A percentile compares a stretch with the other conserved stretches of the same genome.
Conservation (phyloP, 2,329 filamentous ascomycete species). For the Trichophyton rubrum region DNA sequence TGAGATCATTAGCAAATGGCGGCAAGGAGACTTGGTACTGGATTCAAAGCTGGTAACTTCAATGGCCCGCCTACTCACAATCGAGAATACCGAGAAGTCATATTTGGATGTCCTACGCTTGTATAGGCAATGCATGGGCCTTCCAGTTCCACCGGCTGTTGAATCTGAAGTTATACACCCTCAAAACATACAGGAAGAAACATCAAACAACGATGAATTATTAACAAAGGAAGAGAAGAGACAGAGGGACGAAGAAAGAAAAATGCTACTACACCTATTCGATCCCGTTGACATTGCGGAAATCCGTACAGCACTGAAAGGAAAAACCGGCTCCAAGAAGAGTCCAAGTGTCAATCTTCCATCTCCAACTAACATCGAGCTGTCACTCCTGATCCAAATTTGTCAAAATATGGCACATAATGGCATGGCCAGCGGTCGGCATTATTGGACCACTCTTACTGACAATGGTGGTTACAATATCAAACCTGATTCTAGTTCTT, state of each 20-base stretch:
- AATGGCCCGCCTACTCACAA: slow-evolving; percentile 67
- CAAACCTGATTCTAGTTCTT: slow-evolving; percentile 59
- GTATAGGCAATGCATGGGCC: slow-evolving; percentile 68
- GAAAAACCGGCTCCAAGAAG: neutral
- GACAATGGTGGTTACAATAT: slow-evolving; percentile 40
- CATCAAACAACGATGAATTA: neutral
- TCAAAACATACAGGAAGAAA: slow-evolving; percentile 13
- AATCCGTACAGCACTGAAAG: slow-evolving; percentile 2
- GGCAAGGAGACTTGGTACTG: slow-evolving; percentile 52
- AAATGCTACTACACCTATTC: slow-evolving; percentile 20
- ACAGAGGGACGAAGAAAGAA: slow-evolving; percentile 15
- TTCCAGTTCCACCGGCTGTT: slow-evolving; percentile 36
- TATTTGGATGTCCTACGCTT: slow-evolving; percentile 61
- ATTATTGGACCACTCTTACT: slow-evolving; percentile 67
- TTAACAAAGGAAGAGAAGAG: slow-evolving; percentile 18
- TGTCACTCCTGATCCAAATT: slow-evolving; percentile 58
- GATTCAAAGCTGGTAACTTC: slow-evolving; percentile 68
- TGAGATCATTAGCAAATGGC: slow-evolving; percentile 67
- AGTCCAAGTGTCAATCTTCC: slow-evolving; percentile 25
- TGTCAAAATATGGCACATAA: slow-evolving; percentile 43
- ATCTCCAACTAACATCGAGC: slow-evolving; percentile 40
- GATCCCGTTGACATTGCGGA: slow-evolving; percentile 20
- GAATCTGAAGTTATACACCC: slow-evolving; percentile 1
- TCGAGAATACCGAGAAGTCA: slow-evolving; percentile 48
- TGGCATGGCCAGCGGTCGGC: slow-evolving; percentile 48